Base-by-base conservation (phyloP, 2,329 filamentous ascomycete genomes). In the Myriangium duriaei region DNA sequence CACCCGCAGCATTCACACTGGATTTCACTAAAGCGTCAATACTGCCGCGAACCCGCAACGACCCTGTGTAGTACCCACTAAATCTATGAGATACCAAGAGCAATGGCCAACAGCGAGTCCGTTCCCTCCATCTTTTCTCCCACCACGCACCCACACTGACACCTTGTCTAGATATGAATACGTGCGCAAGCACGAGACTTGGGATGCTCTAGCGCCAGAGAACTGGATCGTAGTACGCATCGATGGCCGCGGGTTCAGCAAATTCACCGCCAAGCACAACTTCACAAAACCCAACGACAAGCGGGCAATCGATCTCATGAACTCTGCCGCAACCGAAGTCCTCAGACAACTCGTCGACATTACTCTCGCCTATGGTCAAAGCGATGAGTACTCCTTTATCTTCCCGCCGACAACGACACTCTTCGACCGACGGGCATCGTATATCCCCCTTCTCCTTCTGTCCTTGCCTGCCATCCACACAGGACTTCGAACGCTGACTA, bases 191-290 rank as follows among this genome's bases (percentile, higher is more conserved):
- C 96, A 96, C 54, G 91, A 98, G 68, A 81, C 81, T 53, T 65
- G 77, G 5, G 86, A 95, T 54, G 62, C 63, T 32, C 65, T 98
- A 29, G 70, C 96, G 14, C 84, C 79, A 38, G 93, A 92, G 55
- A 96, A 88, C 16, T 98, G 87, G 86, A 81, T 96, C 40, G 85
- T 96, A 13, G 78, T 98, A 40, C 79, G 91, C 43, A 79, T 98
- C 52, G 91, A 98, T 61, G 91, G 91, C 15, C 73, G 88, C 46
- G 87, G 86, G 12, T 98, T 98, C 61, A 91, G 87, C 52, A 95
- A 93, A 53, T 76, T 95, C 49, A 87, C 84, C 44, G 70, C 75
- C 45, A 83, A 81, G 58, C 91, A 96, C 62, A 64, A 64, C 14
- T 96, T 96, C 53, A 69, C 77, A 50, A 98, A 96, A 61, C 91